Evolutionary conservation across 768 basidiomycete species (phyloP).

Genomic region (Suillus cothurnatus): DNA sequence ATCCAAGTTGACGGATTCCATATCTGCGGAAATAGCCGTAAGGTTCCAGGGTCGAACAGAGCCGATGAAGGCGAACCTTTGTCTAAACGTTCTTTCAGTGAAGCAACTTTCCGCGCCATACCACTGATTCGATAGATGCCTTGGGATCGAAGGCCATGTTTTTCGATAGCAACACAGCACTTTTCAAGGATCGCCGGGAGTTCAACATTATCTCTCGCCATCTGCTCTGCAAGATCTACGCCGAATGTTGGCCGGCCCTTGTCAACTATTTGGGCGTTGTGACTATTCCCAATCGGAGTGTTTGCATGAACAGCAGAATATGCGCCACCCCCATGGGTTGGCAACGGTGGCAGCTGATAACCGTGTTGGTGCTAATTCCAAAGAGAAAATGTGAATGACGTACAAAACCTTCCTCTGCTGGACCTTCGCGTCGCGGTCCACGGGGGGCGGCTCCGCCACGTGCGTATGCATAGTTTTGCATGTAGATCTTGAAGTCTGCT

Average conservation of each 20-base stretch:
- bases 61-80: conserved; percentile 54
- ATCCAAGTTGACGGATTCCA: conserved; percentile 86
- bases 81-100: conserved; percentile 82
- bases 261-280: conserved; percentile 44
- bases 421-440: conserved; percentile 88
- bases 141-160: conserved; percentile 77
- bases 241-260: conserved; percentile 87
- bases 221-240: conserved; percentile 89
- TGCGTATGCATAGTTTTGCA: conserved; percentile 97
- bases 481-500: conserved; percentile 92
- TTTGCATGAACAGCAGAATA: conserved; percentile 30
- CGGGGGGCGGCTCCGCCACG: conserved; percentile 60
- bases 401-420: conserved; percentile 92
- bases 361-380: neutral
- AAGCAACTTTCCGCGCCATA: conserved; percentile 82
- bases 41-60: conserved; percentile 13
- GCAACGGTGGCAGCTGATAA: conserved; percentile 62
- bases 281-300: conserved; percentile 27
- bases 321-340: conserved; percentile 39
- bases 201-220: conserved; percentile 88
- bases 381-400: conserved; percentile 37
- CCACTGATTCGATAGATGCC: conserved; percentile 96
- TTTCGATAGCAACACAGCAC: conserved; percentile 91
- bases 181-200: conserved; percentile 86
- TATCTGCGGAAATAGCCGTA: conserved; percentile 50